These are phyloP conservation scores for Scolecobasidium constrictum DNA, from an alignment of 2,329 filamentous ascomycete species.

Conservation along the genomic window DNA sequence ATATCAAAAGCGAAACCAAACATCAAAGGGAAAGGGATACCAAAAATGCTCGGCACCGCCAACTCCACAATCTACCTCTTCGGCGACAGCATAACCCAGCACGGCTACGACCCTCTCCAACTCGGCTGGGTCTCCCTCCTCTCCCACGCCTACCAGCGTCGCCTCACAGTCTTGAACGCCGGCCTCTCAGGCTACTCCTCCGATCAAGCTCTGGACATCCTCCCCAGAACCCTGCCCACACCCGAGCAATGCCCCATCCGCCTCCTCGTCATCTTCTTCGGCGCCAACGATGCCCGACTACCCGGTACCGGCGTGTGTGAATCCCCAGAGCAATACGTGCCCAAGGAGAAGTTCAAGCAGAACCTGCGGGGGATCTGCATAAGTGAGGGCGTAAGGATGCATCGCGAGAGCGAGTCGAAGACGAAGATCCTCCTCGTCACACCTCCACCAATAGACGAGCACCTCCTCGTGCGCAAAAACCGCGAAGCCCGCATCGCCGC, in stretches of 20 bases:
- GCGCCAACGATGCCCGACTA: slow-evolving; percentile 79
- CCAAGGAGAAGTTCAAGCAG: slow-evolving; percentile 58
- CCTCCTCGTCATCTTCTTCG: slow-evolving; percentile 69
- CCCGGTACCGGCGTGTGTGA: slow-evolving; percentile 41
- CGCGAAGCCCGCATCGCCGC: background rate
- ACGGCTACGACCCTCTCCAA: slow-evolving; percentile 45
- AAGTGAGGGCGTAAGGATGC: slow-evolving; percentile 57
- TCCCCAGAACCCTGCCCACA: slow-evolving; percentile 62
- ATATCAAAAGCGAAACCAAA: too few relatives aligned
- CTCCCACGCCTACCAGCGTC: slow-evolving; percentile 60
- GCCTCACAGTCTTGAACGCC: slow-evolving; percentile 77
- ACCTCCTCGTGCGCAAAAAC: slow-evolving; percentile 37
- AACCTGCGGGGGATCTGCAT: slow-evolving; percentile 63
- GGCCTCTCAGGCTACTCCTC: slow-evolving; percentile 84
- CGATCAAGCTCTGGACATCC: slow-evolving; percentile 55
- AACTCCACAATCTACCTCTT: slow-evolving; percentile 72
- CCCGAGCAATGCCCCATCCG: slow-evolving; percentile 51
- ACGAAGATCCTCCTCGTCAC: slow-evolving; percentile 68
- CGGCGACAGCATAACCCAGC: slow-evolving; percentile 80
- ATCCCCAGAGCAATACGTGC: slow-evolving; percentile 56
- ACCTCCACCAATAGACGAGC: slow-evolving; percentile 74
- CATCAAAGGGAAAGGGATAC: too few relatives aligned
- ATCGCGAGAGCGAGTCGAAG: too few relatives aligned
- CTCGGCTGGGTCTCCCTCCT: slow-evolving; percentile 67
- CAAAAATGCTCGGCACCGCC: too few relatives aligned